Conservation (phyloP, 768 basidiomycete genomes). For the Lanmaoa pseudosensibilis region DNA sequence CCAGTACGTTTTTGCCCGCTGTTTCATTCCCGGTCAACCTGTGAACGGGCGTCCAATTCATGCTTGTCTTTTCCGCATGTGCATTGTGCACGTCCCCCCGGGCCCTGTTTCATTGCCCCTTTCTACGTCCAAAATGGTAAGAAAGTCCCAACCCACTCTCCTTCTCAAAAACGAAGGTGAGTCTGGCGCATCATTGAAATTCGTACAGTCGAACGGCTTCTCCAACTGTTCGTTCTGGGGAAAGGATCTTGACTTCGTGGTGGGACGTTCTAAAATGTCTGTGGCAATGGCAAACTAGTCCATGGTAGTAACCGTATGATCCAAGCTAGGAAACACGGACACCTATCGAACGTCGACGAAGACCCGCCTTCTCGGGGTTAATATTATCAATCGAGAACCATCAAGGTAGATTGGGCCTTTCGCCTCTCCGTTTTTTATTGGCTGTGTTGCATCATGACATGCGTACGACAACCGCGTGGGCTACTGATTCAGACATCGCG, state of each 20-base stretch:
- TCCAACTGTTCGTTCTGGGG: slow-evolving; percentile 1
- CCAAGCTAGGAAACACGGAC: slow-evolving; percentile 1
- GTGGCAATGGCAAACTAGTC: slow-evolving; percentile 14
- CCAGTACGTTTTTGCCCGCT: neutral
- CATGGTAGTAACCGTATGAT: neutral
- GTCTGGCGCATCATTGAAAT: slow-evolving; percentile 14
- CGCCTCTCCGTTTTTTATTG: neutral
- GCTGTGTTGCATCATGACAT: slow-evolving; percentile 6
- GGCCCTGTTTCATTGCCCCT: slow-evolving; percentile 19
- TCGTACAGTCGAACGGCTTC: slow-evolving; percentile 8
- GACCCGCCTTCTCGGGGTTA: slow-evolving; percentile 3
- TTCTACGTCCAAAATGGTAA: slow-evolving; percentile 8
- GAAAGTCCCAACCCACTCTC: neutral
- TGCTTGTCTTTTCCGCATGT: slow-evolving; percentile 8
- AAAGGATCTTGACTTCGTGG: slow-evolving; percentile 11
- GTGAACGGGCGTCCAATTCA: slow-evolving; percentile 4
- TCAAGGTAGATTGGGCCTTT: slow-evolving; percentile 3
- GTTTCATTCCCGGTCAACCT: slow-evolving; percentile 25
- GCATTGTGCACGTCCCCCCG: slow-evolving; percentile 9
- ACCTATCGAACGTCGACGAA: slow-evolving; percentile 3
- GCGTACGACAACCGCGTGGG: slow-evolving; percentile 7
- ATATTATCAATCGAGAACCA: slow-evolving; percentile 14
- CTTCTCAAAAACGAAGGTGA: slow-evolving; percentile 12
- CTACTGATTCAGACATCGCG: neutral
- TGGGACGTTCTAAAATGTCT: slow-evolving; percentile 1